Conservation (phyloP, 2,329 filamentous ascomycete genomes). For the Trichoderma aggressivum region DNA sequence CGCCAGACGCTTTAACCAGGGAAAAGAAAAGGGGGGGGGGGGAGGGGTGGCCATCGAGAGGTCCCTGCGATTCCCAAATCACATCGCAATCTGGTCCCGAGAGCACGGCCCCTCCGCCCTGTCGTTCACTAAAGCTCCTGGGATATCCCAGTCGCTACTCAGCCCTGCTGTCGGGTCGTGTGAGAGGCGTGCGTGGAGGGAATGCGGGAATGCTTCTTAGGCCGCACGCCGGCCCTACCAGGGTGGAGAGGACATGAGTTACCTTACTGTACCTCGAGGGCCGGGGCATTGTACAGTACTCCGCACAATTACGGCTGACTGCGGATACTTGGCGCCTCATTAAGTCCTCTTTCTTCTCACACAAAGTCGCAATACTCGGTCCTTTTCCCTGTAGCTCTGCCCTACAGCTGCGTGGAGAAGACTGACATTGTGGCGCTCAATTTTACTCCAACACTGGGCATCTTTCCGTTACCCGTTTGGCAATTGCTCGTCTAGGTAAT, state of each 20-base stretch:
- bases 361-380: not conserved
- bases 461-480: not conserved
- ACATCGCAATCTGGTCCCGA: constrained; percentile 18
- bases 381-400: constrained; percentile 12
- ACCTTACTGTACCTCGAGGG: not conserved
- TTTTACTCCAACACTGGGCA: not conserved
- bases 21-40: not conserved
- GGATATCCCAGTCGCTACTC: constrained; percentile 15
- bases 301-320: constrained; percentile 4
- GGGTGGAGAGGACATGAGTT: constrained; percentile 1
- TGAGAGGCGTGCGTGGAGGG: constrained; percentile 6
- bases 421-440: constrained; percentile 7
- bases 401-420: constrained; percentile 1
- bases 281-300: constrained; percentile 1
- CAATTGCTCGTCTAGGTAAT: not conserved
- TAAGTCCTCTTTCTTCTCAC: constrained; percentile 2
- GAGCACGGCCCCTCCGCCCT: constrained; percentile 11
- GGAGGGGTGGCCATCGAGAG: not conserved
- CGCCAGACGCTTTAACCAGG: not conserved
- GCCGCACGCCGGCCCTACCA: not conserved
- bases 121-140: constrained; percentile 7
- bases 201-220: not conserved
- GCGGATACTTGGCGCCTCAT: constrained; percentile 15
- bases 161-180: constrained; percentile 18
- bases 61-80: constrained; percentile 7